Base-by-base conservation (phyloP, 2,329 filamentous ascomycete genomes). In the Emergomyces orientalis region DNA sequence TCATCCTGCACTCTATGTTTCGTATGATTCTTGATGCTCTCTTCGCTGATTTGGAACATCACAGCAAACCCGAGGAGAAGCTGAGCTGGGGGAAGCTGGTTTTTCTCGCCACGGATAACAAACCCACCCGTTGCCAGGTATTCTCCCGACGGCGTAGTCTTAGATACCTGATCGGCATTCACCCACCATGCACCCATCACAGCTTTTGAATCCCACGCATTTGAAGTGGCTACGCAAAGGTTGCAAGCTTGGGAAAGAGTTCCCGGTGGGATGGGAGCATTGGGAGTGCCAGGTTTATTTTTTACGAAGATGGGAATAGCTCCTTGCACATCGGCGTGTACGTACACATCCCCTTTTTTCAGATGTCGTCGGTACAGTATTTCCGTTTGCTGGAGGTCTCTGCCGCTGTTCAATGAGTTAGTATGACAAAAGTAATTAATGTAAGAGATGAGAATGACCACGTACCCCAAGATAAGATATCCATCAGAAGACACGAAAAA, bases 131-230 rank as follows among this genome's bases (percentile, higher is more conserved):
- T 81, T 0, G 86, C 84, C 7, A 99, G 76, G 69, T 90, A 93
- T 67, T 95, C 92, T 30, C 93, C 93, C 0, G 84, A 86, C 0
- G 86, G 82, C 0, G 88, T 87, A 41, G 86, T 90, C 76, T 97
- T 97, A 11, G 89, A 91, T 0, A 99, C 90, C 73, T 97, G 92
- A 61, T 93, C 87, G 1, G 90, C 88, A 65, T 88, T 86, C 0
- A 95, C 93, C 94, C 94, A 99, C 88, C 90, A 99, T 9, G 93
- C 92, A 22, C 89, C 88, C 89, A 97, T 96, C 19, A 91, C 86
- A 9, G 93, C 93, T 75, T 99, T 99, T 1, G 90, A 93, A 65
- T 97, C 94, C 94, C 94, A 99, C 0, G 93, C 94, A 63, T 82
- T 88, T 0, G 91, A 97, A 9, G 90, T 89, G 65, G 90, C 90